phyloP scores from a whole-genome alignment of 495 filamentous ascomycete genomes.

The Aspergillus heteromorphus region DNA sequence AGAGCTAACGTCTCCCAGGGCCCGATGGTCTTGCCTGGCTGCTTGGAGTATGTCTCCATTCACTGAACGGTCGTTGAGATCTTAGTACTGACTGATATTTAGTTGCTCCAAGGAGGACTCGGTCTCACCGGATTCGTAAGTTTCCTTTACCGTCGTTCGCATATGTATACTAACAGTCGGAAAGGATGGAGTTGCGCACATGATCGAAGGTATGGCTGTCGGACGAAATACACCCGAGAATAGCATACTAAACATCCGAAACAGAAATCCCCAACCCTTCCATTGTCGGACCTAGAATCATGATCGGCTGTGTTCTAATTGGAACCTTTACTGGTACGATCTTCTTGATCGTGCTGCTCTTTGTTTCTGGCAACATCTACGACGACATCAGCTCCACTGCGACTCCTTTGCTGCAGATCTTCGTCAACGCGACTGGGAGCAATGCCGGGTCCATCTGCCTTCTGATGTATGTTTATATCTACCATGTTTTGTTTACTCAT shows the following conservation, averaged over 20 bases:
- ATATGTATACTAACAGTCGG: conserved; percentile 8
- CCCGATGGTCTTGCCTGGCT: conserved; percentile 61
- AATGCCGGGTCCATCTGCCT: conserved; percentile 63
- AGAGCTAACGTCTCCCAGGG: conserved; percentile 32
- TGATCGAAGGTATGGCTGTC: conserved; percentile 37
- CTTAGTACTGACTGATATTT: conserved; percentile 16
- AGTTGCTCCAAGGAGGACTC: conserved; percentile 56
- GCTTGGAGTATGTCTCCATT: conserved; percentile 41
- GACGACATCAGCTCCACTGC: conserved; percentile 55
- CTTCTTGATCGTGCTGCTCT: conserved; percentile 61
- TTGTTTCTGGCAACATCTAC: conserved; percentile 56
- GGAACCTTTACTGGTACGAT: conserved; percentile 63
- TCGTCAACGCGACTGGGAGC: conserved; percentile 62
- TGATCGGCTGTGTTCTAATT: conserved; percentile 66
- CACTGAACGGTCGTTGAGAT: background rate
- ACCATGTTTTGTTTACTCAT: background rate
- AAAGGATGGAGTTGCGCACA: conserved; percentile 51
- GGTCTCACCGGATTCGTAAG: conserved; percentile 56
- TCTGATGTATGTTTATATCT: conserved; percentile 45
- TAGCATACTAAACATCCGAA: background rate
- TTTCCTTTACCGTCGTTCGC: background rate
- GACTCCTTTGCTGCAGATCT: conserved; percentile 64
- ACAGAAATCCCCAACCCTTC: conserved; percentile 66
- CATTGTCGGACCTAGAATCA: conserved; percentile 62
- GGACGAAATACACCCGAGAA: background rate